Evolutionary conservation across 1,284 basidiomycete species (phyloP), one percentile per base, ranked within the genome.

Genomic region (Neonothopanus nambi): DNA sequence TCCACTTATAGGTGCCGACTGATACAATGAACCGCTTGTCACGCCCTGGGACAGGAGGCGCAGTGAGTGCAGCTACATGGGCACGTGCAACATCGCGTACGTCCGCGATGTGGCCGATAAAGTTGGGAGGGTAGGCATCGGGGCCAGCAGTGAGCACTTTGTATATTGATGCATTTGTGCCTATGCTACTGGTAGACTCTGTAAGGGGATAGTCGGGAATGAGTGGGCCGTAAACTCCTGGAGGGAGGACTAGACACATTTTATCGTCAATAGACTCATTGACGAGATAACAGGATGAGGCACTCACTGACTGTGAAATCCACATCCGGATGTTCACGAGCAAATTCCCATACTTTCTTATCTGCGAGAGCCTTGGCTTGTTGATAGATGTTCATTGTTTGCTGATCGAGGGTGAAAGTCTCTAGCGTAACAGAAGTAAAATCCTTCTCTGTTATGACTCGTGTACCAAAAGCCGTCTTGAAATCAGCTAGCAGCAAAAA

Each of bases 11-110:
- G 3, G 28, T 51, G 13, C 20, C 28, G 9, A 33, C 37, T 2
- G 17, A 1, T 12, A 55, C 28, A 42, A 55, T 51, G 23, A 55
- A 37, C 23, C 54, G 18, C 30, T 18, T n/a, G n/a, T n/a, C n/a
- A n/a, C n/a, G n/a, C n/a, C n/a, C n/a, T n/a, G n/a, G n/a, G n/a
- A n/a, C n/a, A 7, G 42, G 33, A 8, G 51, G 43, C 3, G 30
- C n/a, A 23, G 26, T 18, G 17, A 51, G 42, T 8, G 50, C 43
- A 37, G 28, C 21, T 5, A 38, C n/a, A 33, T 52, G 51, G 1
- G 43, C 51, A 36, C 26, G 41, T 18, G 43, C 51, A 45, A 33
- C 21, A 23, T 51, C 50, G 2, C 50, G 40, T 12, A 51, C 30
- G 21, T 52, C 51, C 5, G 46, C 35, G n/a, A 52, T 24, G n/a